phyloP scores from a whole-genome alignment of 768 basidiomycete genomes.

The Mycena sanguinolenta region DNA sequence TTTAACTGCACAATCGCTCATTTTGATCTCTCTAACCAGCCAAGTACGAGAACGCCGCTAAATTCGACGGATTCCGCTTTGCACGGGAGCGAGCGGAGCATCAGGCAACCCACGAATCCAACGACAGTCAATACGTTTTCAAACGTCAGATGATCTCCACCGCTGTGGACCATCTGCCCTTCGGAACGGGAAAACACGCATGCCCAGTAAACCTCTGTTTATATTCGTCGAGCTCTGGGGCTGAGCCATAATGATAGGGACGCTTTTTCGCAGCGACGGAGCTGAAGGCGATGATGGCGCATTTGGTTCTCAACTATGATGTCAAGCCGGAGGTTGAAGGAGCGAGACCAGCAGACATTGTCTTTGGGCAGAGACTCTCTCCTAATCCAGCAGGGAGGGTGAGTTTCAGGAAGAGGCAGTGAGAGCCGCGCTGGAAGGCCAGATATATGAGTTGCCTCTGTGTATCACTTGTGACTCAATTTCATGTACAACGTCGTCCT shows the following conservation, averaged over 20 bases:
- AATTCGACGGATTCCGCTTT: slow-evolving; percentile 66
- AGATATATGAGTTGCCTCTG: too few species aligned
- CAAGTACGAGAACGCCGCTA: slow-evolving; percentile 49
- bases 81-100: slow-evolving; percentile 47
- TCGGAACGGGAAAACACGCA: slow-evolving; percentile 34
- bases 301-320: slow-evolving; percentile 57
- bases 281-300: slow-evolving; percentile 62
- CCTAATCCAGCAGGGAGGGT: slow-evolving; percentile 16
- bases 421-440: too few species aligned
- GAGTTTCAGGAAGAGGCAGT: slow-evolving; percentile 25
- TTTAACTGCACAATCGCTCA: slow-evolving; percentile 27
- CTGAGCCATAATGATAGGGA: slow-evolving; percentile 41
- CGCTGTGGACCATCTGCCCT: slow-evolving; percentile 26
- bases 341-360: slow-evolving; percentile 8
- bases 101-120: slow-evolving; percentile 24
- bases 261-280: slow-evolving; percentile 59
- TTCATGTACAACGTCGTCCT: too few species aligned
- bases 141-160: slow-evolving; percentile 33
- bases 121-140: slow-evolving; percentile 34
- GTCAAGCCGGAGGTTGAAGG: slow-evolving; percentile 41
- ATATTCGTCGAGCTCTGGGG: background rate
- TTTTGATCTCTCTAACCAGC: slow-evolving; percentile 45
- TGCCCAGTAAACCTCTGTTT: slow-evolving; percentile 32
- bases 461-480: too few species aligned
- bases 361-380: background rate